A percentile compares a stretch with the other conserved stretches of the same genome.
phyloP scores from a whole-genome alignment of 768 basidiomycete genomes.

The Hypsizygus marmoreus region DNA sequence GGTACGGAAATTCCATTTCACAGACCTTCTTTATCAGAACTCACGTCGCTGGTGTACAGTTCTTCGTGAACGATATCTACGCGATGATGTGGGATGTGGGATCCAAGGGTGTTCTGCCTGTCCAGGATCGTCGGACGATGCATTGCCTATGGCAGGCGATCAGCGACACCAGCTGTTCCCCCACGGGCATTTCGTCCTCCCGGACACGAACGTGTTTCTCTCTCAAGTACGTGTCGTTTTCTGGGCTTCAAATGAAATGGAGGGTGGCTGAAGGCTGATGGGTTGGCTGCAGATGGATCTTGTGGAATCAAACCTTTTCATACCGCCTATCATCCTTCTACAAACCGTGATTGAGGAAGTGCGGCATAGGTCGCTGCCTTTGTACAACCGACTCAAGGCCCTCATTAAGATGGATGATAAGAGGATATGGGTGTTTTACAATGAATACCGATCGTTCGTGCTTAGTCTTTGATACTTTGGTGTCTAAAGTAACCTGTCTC shows the following conservation, averaged over 20 bases:
- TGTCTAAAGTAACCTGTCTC: background rate
- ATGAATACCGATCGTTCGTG: constrained; percentile 80
- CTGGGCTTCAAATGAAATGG: background rate
- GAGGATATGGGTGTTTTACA: constrained; percentile 82
- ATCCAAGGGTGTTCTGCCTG: constrained; percentile 72
- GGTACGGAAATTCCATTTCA: constrained; percentile 46
- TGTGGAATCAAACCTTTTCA: constrained; percentile 75
- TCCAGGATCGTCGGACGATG: constrained; percentile 34
- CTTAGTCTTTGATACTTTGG: background rate
- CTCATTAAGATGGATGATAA: constrained; percentile 86
- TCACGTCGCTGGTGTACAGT: constrained; percentile 46
- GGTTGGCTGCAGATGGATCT: constrained; percentile 91
- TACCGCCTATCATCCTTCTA: constrained; percentile 81
- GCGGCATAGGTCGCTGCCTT: constrained; percentile 87
- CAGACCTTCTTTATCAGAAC: background rate
- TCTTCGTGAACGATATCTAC: constrained; percentile 89
- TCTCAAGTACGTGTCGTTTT: background rate
- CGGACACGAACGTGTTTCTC: constrained; percentile 5
- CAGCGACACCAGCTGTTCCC: constrained; percentile 56
- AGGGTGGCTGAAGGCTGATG: background rate
- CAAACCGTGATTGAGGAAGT: constrained; percentile 98
- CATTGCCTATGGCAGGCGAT: constrained; percentile 64
- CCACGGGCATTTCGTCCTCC: constrained; percentile 8
- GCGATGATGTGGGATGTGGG: constrained; percentile 90
- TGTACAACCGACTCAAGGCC: constrained; percentile 90